These are phyloP conservation scores for Moesziomyces sp. DNA, from an alignment of 1,284 basidiomycete species.

Conservation along the genomic window DNA sequence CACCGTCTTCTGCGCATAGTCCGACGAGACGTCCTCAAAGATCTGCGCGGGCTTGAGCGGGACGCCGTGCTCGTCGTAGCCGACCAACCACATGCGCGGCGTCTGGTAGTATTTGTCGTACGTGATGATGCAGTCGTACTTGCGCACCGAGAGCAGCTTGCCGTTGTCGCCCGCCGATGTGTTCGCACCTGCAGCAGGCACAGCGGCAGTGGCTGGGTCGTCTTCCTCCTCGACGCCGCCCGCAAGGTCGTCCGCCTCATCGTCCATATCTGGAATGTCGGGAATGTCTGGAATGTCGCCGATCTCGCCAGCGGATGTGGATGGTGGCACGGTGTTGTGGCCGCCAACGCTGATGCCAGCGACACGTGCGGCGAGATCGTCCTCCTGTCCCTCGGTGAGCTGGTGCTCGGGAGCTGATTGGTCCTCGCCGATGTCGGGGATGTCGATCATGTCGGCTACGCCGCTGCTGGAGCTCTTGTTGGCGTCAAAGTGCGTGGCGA, in stretches of 20 bases:
- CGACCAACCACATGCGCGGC: constrained; percentile 65
- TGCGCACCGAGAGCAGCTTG: constrained; percentile 92
- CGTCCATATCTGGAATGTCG: constrained; percentile 62
- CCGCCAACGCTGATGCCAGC: constrained; percentile 42
- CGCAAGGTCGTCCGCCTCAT: constrained; percentile 56
- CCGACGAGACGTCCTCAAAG: constrained; percentile 96
- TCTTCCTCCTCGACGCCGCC: constrained; percentile 60
- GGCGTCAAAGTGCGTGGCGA: constrained; percentile 51
- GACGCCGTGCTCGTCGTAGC: constrained; percentile 64
- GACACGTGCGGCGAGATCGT: constrained; percentile 54
- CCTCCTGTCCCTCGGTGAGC: constrained; percentile 56
- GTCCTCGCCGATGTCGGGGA: constrained; percentile 60
- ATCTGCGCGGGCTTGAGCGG: constrained; percentile 78
- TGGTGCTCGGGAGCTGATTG: constrained; percentile 42
- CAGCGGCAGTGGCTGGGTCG: constrained; percentile 62
- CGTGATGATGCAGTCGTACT: constrained; percentile 99
- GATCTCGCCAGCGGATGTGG: constrained; percentile 16
- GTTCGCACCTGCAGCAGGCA: constrained; percentile 4
- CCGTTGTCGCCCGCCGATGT: constrained; percentile 69
- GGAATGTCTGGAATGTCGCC: constrained; percentile 53
- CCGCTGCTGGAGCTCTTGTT: constrained; percentile 12
- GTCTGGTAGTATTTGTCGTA: constrained; percentile 81
- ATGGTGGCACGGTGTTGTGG: constrained; percentile 3
- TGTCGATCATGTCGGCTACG: constrained; percentile 56
- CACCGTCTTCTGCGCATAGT: constrained; percentile 98